These are phyloP conservation scores for Plectosphaerella plurivora DNA, from an alignment of 2,329 filamentous ascomycete species.

Conservation along the genomic window DNA sequence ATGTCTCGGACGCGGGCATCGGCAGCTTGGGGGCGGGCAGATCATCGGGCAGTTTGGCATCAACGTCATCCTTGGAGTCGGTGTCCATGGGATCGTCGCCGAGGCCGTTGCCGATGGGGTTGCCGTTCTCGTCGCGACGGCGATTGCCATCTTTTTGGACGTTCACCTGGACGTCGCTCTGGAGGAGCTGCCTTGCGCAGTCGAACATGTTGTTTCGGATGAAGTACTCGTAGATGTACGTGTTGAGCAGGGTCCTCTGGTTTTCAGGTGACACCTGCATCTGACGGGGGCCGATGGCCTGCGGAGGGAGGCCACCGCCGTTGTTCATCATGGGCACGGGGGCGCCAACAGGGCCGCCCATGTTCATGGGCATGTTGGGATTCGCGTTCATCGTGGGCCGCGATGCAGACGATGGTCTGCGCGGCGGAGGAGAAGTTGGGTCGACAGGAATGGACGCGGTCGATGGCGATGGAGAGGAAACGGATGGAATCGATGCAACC, in stretches of 20 bases:
- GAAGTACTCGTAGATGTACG: slow-evolving; percentile 90
- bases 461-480: slow-evolving; percentile 13
- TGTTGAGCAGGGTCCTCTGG: slow-evolving; percentile 64
- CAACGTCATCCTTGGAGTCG: slow-evolving; percentile 75
- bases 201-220: slow-evolving; percentile 80
- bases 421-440: slow-evolving; percentile 2
- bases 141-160: slow-evolving; percentile 63
- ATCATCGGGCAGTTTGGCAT: slow-evolving; percentile 71
- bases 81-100: slow-evolving; percentile 75
- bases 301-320: slow-evolving; percentile 28
- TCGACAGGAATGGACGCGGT: slow-evolving; percentile 3
- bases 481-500: background rate
- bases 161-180: slow-evolving; percentile 62
- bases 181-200: slow-evolving; percentile 70
- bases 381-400: slow-evolving; percentile 36
- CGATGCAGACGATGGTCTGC: slow-evolving; percentile 35
- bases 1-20: slow-evolving; percentile 61
- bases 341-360: slow-evolving; percentile 62
- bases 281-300: slow-evolving; percentile 18
- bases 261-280: slow-evolving; percentile 24
- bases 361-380: slow-evolving; percentile 66
- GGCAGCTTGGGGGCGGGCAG: slow-evolving; percentile 71
- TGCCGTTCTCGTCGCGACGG: slow-evolving; percentile 63
- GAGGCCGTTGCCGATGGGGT: slow-evolving; percentile 61
- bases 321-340: slow-evolving; percentile 67